Percentiles rank a stretch among this genome's conserved stretches.
These are phyloP conservation scores for Canavalia ensiformis DNA, from an alignment of 306 rosid species.

Conservation along the genomic window DNA sequence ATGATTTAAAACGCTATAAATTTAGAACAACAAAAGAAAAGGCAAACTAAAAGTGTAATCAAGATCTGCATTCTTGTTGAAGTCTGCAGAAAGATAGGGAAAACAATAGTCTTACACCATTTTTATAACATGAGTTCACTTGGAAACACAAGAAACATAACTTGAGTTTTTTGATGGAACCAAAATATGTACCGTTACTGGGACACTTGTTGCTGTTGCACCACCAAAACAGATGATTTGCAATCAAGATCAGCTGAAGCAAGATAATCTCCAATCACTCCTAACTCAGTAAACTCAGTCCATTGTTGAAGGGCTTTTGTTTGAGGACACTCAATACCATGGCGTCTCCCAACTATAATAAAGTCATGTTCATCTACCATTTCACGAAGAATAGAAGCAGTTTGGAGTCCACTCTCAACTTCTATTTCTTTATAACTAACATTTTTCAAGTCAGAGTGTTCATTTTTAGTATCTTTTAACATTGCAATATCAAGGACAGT, in stretches of 20 bases:
- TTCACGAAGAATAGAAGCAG: conserved; percentile 39
- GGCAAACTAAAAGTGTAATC: too few species aligned
- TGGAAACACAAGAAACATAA: neutral
- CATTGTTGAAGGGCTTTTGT: conserved; percentile 62
- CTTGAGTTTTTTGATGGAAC: neutral
- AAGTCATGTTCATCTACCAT: conserved; percentile 55
- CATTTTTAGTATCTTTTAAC: conserved; percentile 34
- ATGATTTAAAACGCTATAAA: too few species aligned
- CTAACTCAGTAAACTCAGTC: conserved; percentile 75
- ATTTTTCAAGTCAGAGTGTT: neutral
- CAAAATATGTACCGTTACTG: neutral
- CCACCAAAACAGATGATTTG: conserved; percentile 61
- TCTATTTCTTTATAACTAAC: conserved; percentile 8
- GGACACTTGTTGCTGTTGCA: conserved; percentile 49
- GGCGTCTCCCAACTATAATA: conserved; percentile 66
- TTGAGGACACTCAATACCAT: conserved; percentile 46
- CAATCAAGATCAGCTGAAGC: conserved; percentile 58
- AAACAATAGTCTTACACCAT: neutral
- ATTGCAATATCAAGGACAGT: conserved; percentile 42
- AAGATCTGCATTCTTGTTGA: neutral
- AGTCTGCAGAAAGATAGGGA: neutral
- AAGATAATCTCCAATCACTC: conserved; percentile 68
- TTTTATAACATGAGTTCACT: neutral
- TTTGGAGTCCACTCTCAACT: conserved; percentile 44
- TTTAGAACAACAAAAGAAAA: too few species aligned